A percentile compares a stretch with the other conserved stretches of the same genome.
phyloP scores from a whole-genome alignment of 2,329 filamentous ascomycete genomes.

The Nigrograna mackinnonii region DNA sequence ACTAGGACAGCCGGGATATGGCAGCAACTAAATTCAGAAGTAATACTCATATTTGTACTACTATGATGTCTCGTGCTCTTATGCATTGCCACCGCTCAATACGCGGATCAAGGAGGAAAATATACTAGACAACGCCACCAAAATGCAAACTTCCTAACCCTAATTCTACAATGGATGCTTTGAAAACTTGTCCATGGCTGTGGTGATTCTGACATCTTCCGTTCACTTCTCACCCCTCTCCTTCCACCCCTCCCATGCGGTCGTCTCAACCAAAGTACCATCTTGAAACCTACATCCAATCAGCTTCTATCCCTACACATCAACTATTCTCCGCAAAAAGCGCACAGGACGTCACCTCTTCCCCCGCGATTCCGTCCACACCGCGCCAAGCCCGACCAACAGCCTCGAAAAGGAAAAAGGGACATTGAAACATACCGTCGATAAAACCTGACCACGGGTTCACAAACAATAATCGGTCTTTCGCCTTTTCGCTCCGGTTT shows the following conservation, averaged over 20 bases:
- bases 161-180: no score
- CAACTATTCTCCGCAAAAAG: neutral
- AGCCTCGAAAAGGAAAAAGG: neutral
- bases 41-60: no score
- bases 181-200: no score
- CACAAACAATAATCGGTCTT: conserved; percentile 53
- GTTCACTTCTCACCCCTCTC: conserved; percentile 17
- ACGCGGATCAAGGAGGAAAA: no score
- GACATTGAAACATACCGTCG: conserved; percentile 52
- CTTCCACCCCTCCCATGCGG: conserved; percentile 58
- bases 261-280: conserved; percentile 65
- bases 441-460: conserved; percentile 62
- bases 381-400: conserved; percentile 24
- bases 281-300: conserved; percentile 49
- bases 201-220: no score
- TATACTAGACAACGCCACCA: no score
- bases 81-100: no score
- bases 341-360: neutral
- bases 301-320: neutral
- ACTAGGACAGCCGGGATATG: no score
- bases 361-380: neutral
- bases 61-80: no score
- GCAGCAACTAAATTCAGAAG: no score
- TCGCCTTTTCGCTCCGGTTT: conserved; percentile 39
- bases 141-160: no score